Evolutionary conservation across 257 asterid genomes (phyloP).

Genomic region (Fraxinus americana): DNA sequence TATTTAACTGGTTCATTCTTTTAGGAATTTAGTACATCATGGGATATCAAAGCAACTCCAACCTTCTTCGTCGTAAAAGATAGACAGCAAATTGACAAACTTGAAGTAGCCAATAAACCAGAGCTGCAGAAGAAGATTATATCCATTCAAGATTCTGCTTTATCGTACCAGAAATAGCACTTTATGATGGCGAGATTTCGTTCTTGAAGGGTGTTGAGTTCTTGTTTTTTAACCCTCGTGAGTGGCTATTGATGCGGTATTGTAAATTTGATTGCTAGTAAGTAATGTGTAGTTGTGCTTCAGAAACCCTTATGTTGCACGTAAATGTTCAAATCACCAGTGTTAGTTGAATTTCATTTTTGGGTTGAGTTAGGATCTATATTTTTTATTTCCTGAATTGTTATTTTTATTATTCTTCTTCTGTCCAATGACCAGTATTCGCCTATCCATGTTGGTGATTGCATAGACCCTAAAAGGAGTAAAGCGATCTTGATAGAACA

Average conservation of each 20-base stretch:
- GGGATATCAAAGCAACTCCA: constrained; percentile 98
- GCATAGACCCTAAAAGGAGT: neutral
- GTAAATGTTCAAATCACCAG: neutral
- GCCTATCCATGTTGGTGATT: no score
- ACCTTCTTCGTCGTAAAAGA: constrained; percentile 93
- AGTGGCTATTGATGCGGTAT: constrained; percentile 25
- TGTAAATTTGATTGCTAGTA: constrained; percentile 31
- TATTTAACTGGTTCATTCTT: constrained; percentile 17
- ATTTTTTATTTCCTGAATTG: no score
- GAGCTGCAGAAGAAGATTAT: constrained; percentile 84
- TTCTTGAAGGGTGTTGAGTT: neutral
- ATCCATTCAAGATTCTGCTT: constrained; percentile 54
- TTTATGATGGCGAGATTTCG: constrained; percentile 12
- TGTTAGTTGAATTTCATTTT: no score
- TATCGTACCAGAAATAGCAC: constrained; percentile 28
- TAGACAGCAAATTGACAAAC: constrained; percentile 82
- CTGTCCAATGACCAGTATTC: no score
- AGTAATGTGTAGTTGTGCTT: neutral
- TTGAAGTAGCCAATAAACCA: constrained; percentile 94
- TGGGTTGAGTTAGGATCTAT: no score
- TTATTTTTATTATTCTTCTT: no score
- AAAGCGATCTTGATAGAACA: neutral
- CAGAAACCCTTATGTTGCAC: constrained; percentile 10
- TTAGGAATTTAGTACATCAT: constrained; percentile 93
- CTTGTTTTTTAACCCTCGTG: constrained; percentile 14